Evolutionary conservation across 2,329 filamentous ascomycete genomes (phyloP).

Genomic region (Aureobasidium vineae): DNA sequence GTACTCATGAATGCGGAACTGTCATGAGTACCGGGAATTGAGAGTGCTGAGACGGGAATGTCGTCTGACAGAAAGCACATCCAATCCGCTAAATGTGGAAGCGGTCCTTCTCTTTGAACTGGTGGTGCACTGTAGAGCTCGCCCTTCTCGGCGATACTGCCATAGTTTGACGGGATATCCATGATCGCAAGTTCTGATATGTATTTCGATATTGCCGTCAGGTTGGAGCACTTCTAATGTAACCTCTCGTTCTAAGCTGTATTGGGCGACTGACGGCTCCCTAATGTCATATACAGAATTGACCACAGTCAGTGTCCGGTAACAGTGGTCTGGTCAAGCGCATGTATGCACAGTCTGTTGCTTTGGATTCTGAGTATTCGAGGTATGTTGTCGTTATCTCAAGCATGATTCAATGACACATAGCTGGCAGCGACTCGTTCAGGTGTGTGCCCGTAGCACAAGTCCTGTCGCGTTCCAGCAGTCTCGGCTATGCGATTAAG

Average conservation of each 20-base stretch:
- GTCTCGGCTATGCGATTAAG: background rate
- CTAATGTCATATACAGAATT: background rate
- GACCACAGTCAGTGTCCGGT: background rate
- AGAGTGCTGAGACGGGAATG: slow-evolving; percentile 34
- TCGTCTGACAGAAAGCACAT: slow-evolving; percentile 34
- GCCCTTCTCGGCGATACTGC: slow-evolving; percentile 20
- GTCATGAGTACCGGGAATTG: slow-evolving; percentile 41
- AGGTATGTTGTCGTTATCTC: background rate
- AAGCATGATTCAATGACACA: slow-evolving; percentile 8
- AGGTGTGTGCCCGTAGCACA: background rate
- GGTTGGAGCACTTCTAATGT: background rate
- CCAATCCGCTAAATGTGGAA: slow-evolving; percentile 30
- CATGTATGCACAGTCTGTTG: background rate
- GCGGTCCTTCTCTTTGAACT: background rate
- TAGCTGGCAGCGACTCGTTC: background rate
- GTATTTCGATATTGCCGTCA: no score
- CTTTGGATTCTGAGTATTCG: background rate
- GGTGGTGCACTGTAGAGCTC: background rate
- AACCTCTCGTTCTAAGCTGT: background rate
- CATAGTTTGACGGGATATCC: slow-evolving; percentile 1
- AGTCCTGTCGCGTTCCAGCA: background rate
- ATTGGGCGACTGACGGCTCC: no score
- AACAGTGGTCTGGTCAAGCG: no score
- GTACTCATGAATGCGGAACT: slow-evolving; percentile 39
- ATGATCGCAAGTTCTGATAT: background rate